phyloP scores from a whole-genome alignment of 1,284 basidiomycete species.

The Sanghuangporus sanghuang region DNA sequence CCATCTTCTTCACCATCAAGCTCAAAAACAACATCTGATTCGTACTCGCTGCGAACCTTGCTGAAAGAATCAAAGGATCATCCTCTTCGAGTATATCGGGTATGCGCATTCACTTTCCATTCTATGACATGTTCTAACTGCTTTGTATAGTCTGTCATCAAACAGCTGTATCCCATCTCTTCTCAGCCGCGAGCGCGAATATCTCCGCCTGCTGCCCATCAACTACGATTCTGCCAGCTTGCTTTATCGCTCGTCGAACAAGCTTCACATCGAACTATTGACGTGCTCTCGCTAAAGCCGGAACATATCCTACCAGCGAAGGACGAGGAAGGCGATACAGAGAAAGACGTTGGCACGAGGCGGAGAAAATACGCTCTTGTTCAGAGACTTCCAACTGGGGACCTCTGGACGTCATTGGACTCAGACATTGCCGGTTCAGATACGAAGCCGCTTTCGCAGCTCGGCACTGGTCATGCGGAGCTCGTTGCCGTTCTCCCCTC shows the following conservation, averaged over 20 bases:
- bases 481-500: conserved; percentile 67
- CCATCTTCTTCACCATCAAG: conserved; percentile 31
- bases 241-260: conserved; percentile 67
- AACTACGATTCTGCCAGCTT: conserved; percentile 67
- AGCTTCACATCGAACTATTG: conserved; percentile 45
- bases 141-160: conserved; percentile 48
- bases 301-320: conserved; percentile 38
- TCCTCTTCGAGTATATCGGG: conserved; percentile 47
- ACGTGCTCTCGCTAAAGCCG: conserved; percentile 39
- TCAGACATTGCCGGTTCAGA: conserved; percentile 34
- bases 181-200: conserved; percentile 56
- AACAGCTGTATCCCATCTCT: conserved; percentile 61
- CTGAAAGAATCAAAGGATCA: conserved; percentile 50
- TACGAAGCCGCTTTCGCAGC: conserved; percentile 38
- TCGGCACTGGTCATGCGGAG: conserved; percentile 63
- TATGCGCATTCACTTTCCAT: conserved; percentile 27
- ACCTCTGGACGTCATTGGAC: conserved; percentile 73
- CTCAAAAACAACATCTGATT: conserved; percentile 28
- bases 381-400: conserved; percentile 67
- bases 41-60: conserved; percentile 58
- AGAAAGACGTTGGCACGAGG: conserved; percentile 22
- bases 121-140: conserved; percentile 17
- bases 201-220: conserved; percentile 58
- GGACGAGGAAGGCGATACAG: conserved; percentile 23
- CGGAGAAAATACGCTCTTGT: conserved; percentile 62